A percentile compares a stretch with the other conserved stretches of the same genome.
Conservation (phyloP, 108 stramenopile species). For the Skeletonema marinoi region DNA sequence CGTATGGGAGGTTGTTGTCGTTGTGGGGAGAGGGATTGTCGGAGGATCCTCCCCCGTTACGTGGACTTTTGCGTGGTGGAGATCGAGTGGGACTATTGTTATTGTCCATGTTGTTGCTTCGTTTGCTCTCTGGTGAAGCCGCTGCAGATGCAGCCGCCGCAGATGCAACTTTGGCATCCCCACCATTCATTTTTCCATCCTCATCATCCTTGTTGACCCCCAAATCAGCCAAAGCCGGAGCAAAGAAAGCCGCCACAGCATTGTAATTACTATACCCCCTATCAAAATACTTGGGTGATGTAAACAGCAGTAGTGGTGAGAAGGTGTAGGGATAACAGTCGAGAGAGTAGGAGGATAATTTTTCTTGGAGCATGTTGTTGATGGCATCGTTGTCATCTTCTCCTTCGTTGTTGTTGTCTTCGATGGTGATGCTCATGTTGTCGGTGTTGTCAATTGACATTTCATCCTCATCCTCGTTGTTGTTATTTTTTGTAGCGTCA, state of each 20-base stretch:
- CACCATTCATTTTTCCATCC: not conserved
- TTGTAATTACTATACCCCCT: slow-evolving; percentile 56
- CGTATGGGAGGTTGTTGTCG: no score
- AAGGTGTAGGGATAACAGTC: slow-evolving; percentile 65
- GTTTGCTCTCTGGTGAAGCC: not conserved
- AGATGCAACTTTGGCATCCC: not conserved
- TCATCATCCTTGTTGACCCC: slow-evolving; percentile 1
- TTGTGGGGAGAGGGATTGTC: not conserved
- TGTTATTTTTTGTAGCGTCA: not conserved
- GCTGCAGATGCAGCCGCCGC: not conserved
- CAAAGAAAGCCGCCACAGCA: slow-evolving; percentile 54
- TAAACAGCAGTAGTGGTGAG: slow-evolving; percentile 52
- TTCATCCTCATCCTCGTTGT: slow-evolving; percentile 10
- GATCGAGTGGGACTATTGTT: not conserved
- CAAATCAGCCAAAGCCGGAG: slow-evolving; percentile 19
- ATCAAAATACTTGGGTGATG: slow-evolving; percentile 41
- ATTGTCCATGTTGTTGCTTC: not conserved
- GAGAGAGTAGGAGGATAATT: slow-evolving; percentile 23
- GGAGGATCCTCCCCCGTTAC: not conserved
- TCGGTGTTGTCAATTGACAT: slow-evolving; percentile 14
- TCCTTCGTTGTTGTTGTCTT: no score
- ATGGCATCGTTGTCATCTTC: slow-evolving; percentile 18
- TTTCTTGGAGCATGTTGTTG: slow-evolving; percentile 16
- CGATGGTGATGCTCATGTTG: not conserved
- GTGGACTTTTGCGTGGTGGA: slow-evolving; percentile 2